A percentile compares a stretch with the other conserved stretches of the same genome.
Evolutionary conservation across 1,284 basidiomycete species (phyloP).

Genomic region (Fomitopsis pinicola): DNA sequence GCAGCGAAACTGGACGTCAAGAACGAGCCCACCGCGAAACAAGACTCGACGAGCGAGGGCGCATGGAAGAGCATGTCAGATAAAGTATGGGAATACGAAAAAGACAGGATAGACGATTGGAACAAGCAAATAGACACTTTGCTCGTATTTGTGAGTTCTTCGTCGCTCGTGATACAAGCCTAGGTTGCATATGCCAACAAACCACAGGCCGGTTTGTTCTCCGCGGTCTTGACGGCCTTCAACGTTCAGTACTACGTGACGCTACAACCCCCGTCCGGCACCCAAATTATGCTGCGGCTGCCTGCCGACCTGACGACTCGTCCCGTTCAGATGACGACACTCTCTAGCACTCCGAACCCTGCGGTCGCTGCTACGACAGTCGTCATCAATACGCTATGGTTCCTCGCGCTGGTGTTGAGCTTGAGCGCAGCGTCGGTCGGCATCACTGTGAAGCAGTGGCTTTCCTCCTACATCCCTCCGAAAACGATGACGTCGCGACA

Average conservation of each 20-base stretch:
- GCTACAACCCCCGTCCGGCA: neutral
- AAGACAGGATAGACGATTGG: neutral
- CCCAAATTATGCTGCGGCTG: no score
- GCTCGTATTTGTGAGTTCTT: neutral
- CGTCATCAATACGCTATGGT: constrained; percentile 13
- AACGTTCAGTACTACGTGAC: constrained; percentile 6
- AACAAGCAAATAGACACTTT: neutral
- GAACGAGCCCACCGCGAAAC: no score
- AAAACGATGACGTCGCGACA: neutral
- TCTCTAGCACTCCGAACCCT: neutral
- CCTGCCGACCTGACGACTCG: no score
- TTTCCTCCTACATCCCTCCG: constrained; percentile 5
- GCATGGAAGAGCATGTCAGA: neutral
- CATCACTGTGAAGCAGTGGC: constrained; percentile 18
- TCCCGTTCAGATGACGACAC: neutral
- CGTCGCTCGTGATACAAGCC: neutral
- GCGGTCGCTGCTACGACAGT: neutral
- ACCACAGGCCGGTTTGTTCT: constrained; percentile 10
- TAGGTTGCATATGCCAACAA: neutral
- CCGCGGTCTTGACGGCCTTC: constrained; percentile 13
- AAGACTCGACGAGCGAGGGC: no score
- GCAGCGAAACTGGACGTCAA: no score
- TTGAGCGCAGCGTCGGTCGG: constrained; percentile 13
- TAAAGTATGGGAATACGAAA: neutral
- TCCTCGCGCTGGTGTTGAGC: constrained; percentile 12